Base-by-base conservation (phyloP, 345 rosid genomes). In the Populus euphratica region DNA sequence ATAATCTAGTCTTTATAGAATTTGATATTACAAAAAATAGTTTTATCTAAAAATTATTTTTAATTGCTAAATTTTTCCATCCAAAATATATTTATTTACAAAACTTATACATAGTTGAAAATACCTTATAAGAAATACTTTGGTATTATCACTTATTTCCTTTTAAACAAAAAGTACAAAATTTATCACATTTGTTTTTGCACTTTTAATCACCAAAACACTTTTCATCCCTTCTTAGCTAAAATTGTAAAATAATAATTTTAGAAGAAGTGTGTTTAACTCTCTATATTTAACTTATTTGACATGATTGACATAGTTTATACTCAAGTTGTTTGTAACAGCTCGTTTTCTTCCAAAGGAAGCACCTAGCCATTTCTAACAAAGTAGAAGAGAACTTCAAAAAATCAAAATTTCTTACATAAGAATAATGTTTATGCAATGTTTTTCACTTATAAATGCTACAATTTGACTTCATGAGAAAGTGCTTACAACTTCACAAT, bases 311-410 rank as follows among this genome's bases (percentile, higher is more conserved):
- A 21, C 12, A 2, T 2, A 54, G 21, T 54, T 49, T 49, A 49
- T 49, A 49, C 21, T 17, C 21, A 49, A 49, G 21, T 5, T 49
- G 0, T 17, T 54, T 21, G 3, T 8, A 54, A 8, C 25, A 54
- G 2, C 10, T 21, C 4, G 0, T 2, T 54, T 54, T 21, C 61
- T 21, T 21, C 3, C 0, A 7, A 21, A 54, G 3, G 2, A 20
- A 54, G 4, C 11, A 39, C 12, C 2, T 54, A 20, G n/a, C n/a
- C 23, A 18, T 54, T 54, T 9, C 3, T 54, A 54, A 8, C n/a
- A 21, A 1, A n/a, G n/a, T 21, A 10, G n/a, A 20, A 20, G 61
- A 21, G 10, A 8, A 54, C 10, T 6, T 54, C 0, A 9, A 54
- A 54, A 54, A 8, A 39, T 21, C 2, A 54, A 54, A 20, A 20